Percentiles rank a stretch among this genome's conserved stretches.
Evolutionary conservation across 2,329 filamentous ascomycete species (phyloP).

Genomic region (Pleurostoma richardsiae): DNA sequence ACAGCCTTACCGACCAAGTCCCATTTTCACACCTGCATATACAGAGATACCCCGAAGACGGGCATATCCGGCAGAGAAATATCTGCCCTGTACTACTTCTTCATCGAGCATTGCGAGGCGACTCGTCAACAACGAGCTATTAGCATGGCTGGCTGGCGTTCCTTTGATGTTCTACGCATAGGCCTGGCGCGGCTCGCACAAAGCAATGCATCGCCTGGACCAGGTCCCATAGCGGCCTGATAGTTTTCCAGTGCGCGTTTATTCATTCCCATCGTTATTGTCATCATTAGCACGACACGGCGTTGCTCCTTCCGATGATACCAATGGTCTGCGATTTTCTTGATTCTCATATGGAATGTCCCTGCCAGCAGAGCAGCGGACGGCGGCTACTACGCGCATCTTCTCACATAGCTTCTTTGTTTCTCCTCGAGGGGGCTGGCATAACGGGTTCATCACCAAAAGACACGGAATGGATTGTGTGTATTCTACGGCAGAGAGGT

Average conservation of each 20-base stretch:
- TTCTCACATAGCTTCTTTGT: not conserved
- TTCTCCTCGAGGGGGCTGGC: not conserved
- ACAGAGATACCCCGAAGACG: slow-evolving; percentile 7
- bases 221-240: not conserved
- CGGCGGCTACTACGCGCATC: not conserved
- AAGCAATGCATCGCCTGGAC: not conserved
- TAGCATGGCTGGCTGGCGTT: not conserved
- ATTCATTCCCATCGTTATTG: not conserved
- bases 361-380: too few relatives aligned
- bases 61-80: not conserved
- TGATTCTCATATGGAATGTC: too few relatives aligned
- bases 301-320: not conserved
- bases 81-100: not conserved
- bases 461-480: not conserved
- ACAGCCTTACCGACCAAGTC: slow-evolving; percentile 5
- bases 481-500: not conserved
- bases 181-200: not conserved
- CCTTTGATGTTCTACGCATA: not conserved
- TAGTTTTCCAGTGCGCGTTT: not conserved
- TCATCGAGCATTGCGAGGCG: not conserved
- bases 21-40: slow-evolving; percentile 8
- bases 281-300: not conserved
- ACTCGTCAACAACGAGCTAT: not conserved
- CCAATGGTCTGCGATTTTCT: not conserved
- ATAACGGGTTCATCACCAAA: not conserved